Evolutionary conservation across 1,139 yeast genomes (phyloP), one percentile per base, ranked within the genome.

Genomic region (Hemisphaericaspora lyxosophila): DNA sequence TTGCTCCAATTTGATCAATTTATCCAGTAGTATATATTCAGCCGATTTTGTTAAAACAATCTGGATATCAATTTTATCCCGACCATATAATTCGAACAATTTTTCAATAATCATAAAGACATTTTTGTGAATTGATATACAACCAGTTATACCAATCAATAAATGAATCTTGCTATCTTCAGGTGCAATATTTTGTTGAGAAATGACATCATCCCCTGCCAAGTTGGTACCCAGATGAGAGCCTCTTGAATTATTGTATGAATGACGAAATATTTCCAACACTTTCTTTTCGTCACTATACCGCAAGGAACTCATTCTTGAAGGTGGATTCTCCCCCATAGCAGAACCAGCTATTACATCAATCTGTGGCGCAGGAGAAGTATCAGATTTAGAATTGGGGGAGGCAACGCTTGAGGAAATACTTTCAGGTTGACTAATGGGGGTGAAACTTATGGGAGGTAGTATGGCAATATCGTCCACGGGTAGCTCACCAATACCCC

Each of bases 91-190:
- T 36, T 57, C 59, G 36, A 55, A 57, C 23, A 60, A 48, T 38
- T 58, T 59, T 33, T 59, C 64, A 31, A 60, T 59, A 14, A 60
- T 54, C 9, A 54, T 43, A 31, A 57, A 53, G 20, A 60, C 42
- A 36, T 58, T 57, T 34, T 60, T 54, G 33, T 50, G 55, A 29
- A 55, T 49, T 9, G 62, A 49, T 17, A 58, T 52, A 37, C 64
- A 60, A 6, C 65, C 65, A 6, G 63, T 57, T 22, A 60, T 50
- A 11, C 63, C 65, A 33, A 60, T 57, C 27, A 59, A 44, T 22
- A 60, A 47, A 38, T 60, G 64, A 12, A 53, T 38, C 35, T 57
- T 60, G 17, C 47, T 42, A 29, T 47, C 44, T 18, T 34, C 44
- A 18, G 29, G 34, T 11, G 14, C 17, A 7, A 34, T 18, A 11